These are phyloP conservation scores for Neurospora tetraspora DNA, from an alignment of 495 filamentous ascomycete species.

Conservation along the genomic window DNA sequence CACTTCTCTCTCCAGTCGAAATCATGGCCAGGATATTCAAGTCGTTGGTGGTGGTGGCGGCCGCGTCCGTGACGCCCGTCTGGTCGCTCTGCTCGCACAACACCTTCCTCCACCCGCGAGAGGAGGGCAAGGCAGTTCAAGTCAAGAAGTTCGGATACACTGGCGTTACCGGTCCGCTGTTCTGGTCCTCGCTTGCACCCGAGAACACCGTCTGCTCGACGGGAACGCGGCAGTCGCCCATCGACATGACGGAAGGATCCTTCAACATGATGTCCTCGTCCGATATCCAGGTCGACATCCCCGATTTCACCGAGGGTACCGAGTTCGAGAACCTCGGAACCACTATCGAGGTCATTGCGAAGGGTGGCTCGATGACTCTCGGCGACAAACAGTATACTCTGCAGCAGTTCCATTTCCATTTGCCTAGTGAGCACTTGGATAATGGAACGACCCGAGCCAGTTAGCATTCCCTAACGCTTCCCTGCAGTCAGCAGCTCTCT, in stretches of 20 bases:
- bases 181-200: slow-evolving; percentile 44
- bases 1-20: not conserved
- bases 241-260: slow-evolving; percentile 38
- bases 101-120: slow-evolving; percentile 26
- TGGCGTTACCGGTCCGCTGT: slow-evolving; percentile 39
- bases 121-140: slow-evolving; percentile 21
- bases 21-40: not conserved
- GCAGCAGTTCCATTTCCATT: slow-evolving; percentile 62
- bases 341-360: slow-evolving; percentile 46
- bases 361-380: slow-evolving; percentile 31
- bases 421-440: slow-evolving; percentile 57
- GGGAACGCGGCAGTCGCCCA: slow-evolving; percentile 53
- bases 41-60: not conserved
- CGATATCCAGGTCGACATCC: slow-evolving; percentile 23
- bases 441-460: slow-evolving; percentile 31
- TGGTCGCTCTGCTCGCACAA: slow-evolving; percentile 20
- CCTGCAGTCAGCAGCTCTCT: not conserved
- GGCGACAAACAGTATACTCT: slow-evolving; percentile 40
- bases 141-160: slow-evolving; percentile 40
- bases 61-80: slow-evolving; percentile 18
- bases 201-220: slow-evolving; percentile 40
- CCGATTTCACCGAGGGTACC: slow-evolving; percentile 27
- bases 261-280: slow-evolving; percentile 31
- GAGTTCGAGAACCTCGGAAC: slow-evolving; percentile 51
- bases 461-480: slow-evolving; percentile 10